Evolutionary conservation across 805 yeast species (phyloP).

Genomic region (Candida taoyuanica): DNA sequence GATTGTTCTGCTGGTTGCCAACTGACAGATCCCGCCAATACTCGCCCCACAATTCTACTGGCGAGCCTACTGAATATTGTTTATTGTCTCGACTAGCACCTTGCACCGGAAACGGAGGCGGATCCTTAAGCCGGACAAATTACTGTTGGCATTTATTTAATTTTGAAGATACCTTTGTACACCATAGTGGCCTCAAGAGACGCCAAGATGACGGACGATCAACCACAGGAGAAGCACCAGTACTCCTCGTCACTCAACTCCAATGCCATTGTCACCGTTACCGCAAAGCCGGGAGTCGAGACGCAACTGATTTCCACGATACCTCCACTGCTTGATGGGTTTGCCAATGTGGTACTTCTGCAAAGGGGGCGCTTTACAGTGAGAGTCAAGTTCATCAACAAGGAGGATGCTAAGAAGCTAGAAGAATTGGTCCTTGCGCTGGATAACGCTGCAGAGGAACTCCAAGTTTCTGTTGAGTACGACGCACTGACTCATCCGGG

Average conservation of each 20-base stretch:
- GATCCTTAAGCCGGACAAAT: no score
- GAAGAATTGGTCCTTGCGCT: conserved; percentile 3
- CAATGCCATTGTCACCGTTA: conserved; percentile 22
- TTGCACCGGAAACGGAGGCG: no score
- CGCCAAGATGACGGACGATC: conserved; percentile 3
- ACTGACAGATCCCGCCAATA: no score
- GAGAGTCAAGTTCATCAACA: conserved; percentile 20
- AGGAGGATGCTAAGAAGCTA: conserved; percentile 15
- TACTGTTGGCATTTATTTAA: no score
- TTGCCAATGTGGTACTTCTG: conserved; percentile 10
- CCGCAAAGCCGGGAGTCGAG: not conserved
- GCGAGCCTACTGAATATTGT: not conserved
- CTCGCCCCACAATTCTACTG: no score
- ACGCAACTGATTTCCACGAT: not conserved
- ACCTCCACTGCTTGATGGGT: conserved; percentile 3
- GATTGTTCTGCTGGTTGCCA: no score
- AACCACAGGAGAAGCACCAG: conserved; percentile 8
- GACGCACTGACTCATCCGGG: conserved; percentile 49
- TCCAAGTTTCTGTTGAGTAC: conserved; percentile 19
- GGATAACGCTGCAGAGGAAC: not conserved
- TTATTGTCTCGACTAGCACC: conserved; percentile 1
- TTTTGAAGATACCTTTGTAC: no score
- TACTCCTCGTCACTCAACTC: conserved; percentile 24
- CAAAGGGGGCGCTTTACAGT: conserved; percentile 2
- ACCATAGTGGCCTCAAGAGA: no score